Base-by-base conservation (phyloP, 2,329 filamentous ascomycete genomes). In the Cytospora chrysosperma region DNA sequence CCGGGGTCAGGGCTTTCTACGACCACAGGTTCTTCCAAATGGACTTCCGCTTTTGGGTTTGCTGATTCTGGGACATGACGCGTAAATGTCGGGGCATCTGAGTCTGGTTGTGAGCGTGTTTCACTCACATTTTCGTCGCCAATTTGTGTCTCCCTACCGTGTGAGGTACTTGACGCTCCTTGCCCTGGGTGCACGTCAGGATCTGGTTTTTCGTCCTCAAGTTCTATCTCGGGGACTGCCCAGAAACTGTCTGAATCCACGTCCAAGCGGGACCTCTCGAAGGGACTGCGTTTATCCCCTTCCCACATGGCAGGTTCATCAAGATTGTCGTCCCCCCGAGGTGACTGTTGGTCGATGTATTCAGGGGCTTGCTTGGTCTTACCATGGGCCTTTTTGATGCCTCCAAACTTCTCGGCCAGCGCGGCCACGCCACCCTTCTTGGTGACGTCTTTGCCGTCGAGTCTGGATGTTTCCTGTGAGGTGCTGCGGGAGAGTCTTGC, bases 271-370 rank as follows among this genome's bases (percentile, higher is more conserved):
- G 66, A 65, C 34, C 62, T 68, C 43, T 72, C 68, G 19, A 76
- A 43, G 9, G 66, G 66, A 64, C 74, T 79, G 65, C 74, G 75
- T 52, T 81, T 76, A 15, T 75, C 74, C 27, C 75, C 76, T 68
- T 82, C 77, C 78, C 78, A 79, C 28, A 80, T 69, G 19, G 74
- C 72, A 57, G 77, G 72, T 67, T 81, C 77, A 65, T 82, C 77
- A 69, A 81, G 79, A 32, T 79, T 69, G 67, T 81, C 78, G 52
- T 81, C 78, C 17, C 76, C 75, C 56, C 70, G 70, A 15, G 73
- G 62, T 40, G 73, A 70, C 66, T 75, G 73, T 66, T 77, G 77
- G 67, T 81, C 79, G 64, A 76, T 70, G 54, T 71, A 71, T 71
- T 76, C 76, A 66, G 75, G 75, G 52, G 74, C 70, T 64, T 72